Evolutionary conservation across 1,284 basidiomycete genomes (phyloP).

Genomic region (Cystobasidium pallidum): DNA sequence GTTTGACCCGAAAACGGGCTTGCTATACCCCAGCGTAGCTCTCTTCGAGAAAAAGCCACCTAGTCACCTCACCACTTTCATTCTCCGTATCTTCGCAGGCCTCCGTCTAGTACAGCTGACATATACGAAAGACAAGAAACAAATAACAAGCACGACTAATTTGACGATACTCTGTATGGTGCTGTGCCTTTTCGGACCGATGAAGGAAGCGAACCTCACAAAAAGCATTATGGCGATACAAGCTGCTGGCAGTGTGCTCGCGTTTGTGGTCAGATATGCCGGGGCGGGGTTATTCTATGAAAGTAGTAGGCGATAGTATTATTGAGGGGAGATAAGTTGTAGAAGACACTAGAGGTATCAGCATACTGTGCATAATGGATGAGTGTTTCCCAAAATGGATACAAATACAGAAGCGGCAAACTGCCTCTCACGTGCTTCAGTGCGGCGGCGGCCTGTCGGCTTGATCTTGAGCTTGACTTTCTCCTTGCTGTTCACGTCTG

Average conservation of each 20-base stretch:
- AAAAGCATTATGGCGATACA: conserved; percentile 73
- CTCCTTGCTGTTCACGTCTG: too few relatives aligned
- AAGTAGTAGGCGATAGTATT: conserved; percentile 68
- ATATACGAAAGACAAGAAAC: conserved; percentile 56
- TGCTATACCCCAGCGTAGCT: conserved; percentile 73
- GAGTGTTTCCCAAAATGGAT: too few relatives aligned
- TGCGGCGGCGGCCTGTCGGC: not conserved
- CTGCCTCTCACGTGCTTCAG: conserved; percentile 10
- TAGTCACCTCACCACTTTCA: conserved; percentile 62
- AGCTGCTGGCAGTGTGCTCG: conserved; percentile 72
- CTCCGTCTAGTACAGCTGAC: conserved; percentile 72
- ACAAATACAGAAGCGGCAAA: not conserved
- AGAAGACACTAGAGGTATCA: not conserved
- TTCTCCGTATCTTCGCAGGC: conserved; percentile 65
- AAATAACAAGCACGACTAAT: conserved; percentile 73
- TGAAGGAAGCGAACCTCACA: conserved; percentile 77
- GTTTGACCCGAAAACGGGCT: conserved; percentile 70
- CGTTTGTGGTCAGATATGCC: conserved; percentile 83
- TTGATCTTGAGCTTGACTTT: not conserved
- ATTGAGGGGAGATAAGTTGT: not conserved
- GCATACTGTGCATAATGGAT: too few relatives aligned
- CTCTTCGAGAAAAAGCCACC: conserved; percentile 62
- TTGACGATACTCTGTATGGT: conserved; percentile 85
- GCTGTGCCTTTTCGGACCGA: conserved; percentile 74
- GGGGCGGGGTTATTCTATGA: conserved; percentile 84